Base-by-base conservation (phyloP, 2,329 filamentous ascomycete genomes). In the Zalaria obscura region DNA sequence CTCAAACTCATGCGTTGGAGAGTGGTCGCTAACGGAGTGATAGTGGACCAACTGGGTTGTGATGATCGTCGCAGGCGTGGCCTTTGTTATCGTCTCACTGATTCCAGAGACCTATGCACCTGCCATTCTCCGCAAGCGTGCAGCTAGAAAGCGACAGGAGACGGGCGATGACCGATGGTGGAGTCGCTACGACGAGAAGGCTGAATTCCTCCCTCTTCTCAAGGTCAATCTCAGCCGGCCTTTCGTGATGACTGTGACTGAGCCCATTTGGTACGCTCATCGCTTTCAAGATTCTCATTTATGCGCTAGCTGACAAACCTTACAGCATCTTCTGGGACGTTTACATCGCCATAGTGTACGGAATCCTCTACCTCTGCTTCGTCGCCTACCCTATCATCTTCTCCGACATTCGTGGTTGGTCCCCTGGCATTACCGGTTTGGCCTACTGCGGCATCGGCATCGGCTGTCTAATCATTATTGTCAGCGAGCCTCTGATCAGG, bases 301-400 rank as follows among this genome's bases (percentile, higher is more conserved):
- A 10, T 32, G 27, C 5, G n/a, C 35, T 18, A 9, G 35, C 25
- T 36, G 11, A 25, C n/a, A 43, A 46, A 42, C 37, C n/a, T 40
- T 31, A 34, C 43, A 81, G 78, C 65, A 82, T 88, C 27, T 78
- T 78, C 56, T 89, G 77, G 77, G 74, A 81, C 52, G 58, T 78
- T 29, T 82, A 81, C 50, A 75, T 82, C 47, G 74, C 83, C 1
- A 66, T 93, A 33, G 76, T 93, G 31, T 94, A 94, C 57, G 83
- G 78, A 11, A 86, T 93, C 34, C 68, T 95, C 1, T 91, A 91
- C 54, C 76, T 94, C 28, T 93, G 85, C 61, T 94, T 94, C 64
- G 80, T 93, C 10, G 85, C 84, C 8, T 93, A 93, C 57, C 87
- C 87, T 0, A 81, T 93, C 45, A 81, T 93, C 44, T 94, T 91